phyloP scores from a whole-genome alignment of 2,329 filamentous ascomycete species.

The Cryphonectria nitschkei region DNA sequence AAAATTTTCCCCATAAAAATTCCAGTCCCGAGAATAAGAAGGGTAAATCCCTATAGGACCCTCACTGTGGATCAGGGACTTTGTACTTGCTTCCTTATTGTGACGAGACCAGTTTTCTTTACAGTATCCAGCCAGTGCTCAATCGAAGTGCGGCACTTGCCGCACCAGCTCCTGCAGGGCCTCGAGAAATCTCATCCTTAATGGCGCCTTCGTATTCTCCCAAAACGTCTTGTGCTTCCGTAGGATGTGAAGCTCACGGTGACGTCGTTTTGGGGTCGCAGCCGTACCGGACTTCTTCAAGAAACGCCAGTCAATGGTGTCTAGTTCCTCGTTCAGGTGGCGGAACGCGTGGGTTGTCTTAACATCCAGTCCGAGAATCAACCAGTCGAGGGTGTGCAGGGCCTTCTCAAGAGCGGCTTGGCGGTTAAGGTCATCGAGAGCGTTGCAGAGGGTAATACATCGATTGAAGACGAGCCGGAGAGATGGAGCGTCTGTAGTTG shows the following conservation, averaged over 20 bases:
- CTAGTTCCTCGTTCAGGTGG: slow-evolving; percentile 7
- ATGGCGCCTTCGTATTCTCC: slow-evolving; percentile 10
- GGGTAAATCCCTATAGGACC: background rate
- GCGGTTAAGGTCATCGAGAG: slow-evolving; percentile 13
- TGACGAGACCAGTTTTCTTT: background rate
- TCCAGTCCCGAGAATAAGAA: background rate
- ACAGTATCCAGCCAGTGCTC: slow-evolving; percentile 1
- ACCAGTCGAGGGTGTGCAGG: slow-evolving; percentile 15
- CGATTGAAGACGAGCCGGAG: slow-evolving; percentile 13
- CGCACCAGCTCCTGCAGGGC: slow-evolving; percentile 12
- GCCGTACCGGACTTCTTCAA: too few species aligned
- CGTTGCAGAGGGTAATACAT: slow-evolving; percentile 23
- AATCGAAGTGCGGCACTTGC: background rate
- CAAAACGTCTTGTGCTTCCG: background rate
- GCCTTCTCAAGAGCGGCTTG: slow-evolving; percentile 10
- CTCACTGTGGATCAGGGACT: background rate
- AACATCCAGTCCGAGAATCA: slow-evolving; percentile 20
- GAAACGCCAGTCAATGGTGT: background rate
- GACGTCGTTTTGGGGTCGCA: background rate
- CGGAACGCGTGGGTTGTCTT: slow-evolving; percentile 19
- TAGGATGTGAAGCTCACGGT: slow-evolving; percentile 12
- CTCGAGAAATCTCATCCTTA: slow-evolving; percentile 10
- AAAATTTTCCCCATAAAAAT: background rate
- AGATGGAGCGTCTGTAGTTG: background rate
- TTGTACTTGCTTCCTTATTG: background rate